Percentiles rank a stretch among this genome's conserved stretches.
Evolutionary conservation across 495 filamentous ascomycete genomes (phyloP).

Genomic region (Neurospora sp.): DNA sequence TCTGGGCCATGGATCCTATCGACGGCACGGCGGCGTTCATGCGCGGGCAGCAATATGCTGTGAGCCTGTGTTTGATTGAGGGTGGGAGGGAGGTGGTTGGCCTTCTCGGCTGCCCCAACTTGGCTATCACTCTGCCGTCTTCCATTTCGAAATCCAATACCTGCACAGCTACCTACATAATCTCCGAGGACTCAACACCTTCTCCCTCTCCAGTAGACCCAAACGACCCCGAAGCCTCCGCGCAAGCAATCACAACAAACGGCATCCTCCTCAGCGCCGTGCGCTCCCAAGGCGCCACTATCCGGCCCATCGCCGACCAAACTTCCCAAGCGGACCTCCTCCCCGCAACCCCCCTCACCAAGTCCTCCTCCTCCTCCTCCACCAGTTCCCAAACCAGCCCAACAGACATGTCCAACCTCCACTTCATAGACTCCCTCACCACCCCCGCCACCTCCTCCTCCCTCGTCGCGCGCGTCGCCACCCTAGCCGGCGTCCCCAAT

Average conservation of each 20-base stretch:
- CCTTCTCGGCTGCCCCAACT: slow-evolving; percentile 49
- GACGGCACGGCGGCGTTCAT: slow-evolving; percentile 53
- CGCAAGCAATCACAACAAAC: neutral
- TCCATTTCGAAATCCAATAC: neutral
- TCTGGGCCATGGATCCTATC: slow-evolving; percentile 53
- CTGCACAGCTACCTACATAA: neutral
- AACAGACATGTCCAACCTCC: slow-evolving; percentile 18
- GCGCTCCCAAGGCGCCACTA: slow-evolving; percentile 35
- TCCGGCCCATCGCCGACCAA: neutral
- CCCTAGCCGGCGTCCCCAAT: slow-evolving; percentile 14
- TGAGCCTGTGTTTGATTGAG: slow-evolving; percentile 44
- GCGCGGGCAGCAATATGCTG: slow-evolving; percentile 46
- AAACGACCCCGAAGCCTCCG: too few species aligned
- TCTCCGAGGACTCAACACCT: neutral
- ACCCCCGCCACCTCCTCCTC: slow-evolving; percentile 33
- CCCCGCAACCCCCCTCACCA: neutral
- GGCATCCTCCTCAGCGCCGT: slow-evolving; percentile 33
- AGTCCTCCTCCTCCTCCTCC: neutral
- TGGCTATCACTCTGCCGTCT: slow-evolving; percentile 8
- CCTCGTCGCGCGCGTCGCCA: slow-evolving; percentile 34
- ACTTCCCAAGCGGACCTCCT: neutral
- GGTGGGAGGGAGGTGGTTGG: slow-evolving; percentile 43
- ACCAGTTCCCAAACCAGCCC: neutral
- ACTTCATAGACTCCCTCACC: slow-evolving; percentile 36
- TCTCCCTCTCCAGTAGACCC: neutral